Base-by-base conservation (phyloP, 2,329 filamentous ascomycete genomes). In the Arthrobotrys entomopaga region DNA sequence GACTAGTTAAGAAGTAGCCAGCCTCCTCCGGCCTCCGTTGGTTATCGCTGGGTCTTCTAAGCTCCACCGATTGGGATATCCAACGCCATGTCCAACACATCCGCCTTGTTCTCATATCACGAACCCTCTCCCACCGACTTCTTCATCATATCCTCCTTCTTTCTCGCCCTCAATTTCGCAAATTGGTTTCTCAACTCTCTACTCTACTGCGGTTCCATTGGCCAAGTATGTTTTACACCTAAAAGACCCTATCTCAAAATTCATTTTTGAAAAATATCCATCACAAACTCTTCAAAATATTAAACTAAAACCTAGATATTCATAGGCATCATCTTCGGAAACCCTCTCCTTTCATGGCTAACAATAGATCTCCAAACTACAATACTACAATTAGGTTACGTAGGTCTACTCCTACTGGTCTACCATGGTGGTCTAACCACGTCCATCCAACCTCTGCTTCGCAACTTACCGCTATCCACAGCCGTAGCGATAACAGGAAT, bases 381-480 rank as follows among this genome's bases (percentile, higher is more conserved):
- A 0, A 83, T 91, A 26, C 85, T 89, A 20, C 85, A 90, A 71
- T 80, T 93, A 0, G 91, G 91, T 0, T 93, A 93, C 78, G 81
- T 93, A 0, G 90, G 91, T 0, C 80, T 93, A n/a, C 85, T 93
- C 5, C 81, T 91, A 24, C 81, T 93, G 0, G 89, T 93, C 0
- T 92, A 87, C 79, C 88, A 92, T 83, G 89, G 88, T 24, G 89
- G 88, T 1, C 81, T 91, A 0, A 84, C 84, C 1, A 88, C 86
- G 0, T 83, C 84, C 0, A 82, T 87, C 34, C 79, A 80, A 7
- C 82, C 85, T 0, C 80, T 93, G 0, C 86, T 84, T 67, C 84
- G 86, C 3, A 91, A 91, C 77, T 76, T 90, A 0, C 77, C 82
- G 0, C 82, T 92, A 2, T 91, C 89, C 0, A 80, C 83, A 1